Conservation (phyloP, 225 moss, liverwort and hornwort genomes). For the Antitrichia curtipendula region DNA sequence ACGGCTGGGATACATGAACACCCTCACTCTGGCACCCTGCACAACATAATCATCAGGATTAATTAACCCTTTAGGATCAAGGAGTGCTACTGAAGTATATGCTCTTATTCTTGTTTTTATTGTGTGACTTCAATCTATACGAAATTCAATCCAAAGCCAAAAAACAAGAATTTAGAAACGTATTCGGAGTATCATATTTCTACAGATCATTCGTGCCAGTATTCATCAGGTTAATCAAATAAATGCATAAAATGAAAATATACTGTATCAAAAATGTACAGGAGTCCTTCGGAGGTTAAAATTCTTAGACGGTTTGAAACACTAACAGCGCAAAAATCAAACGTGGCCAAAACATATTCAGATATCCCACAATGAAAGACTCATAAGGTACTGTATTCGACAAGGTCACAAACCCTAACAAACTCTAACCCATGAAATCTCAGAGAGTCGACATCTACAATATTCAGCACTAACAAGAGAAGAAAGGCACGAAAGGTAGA, state of each 20-base stretch:
- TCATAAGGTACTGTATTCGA: background rate
- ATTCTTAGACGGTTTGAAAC: background rate
- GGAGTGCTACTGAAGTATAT: too few species aligned
- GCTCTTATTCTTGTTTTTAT: background rate
- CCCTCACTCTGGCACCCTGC: conserved; percentile 82
- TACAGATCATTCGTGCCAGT: too few species aligned
- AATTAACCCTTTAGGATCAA: background rate
- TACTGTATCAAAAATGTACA: background rate
- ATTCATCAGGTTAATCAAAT: background rate
- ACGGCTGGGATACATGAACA: conserved; percentile 85
- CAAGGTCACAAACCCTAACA: background rate
- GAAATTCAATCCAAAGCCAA: background rate
- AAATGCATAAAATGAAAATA: background rate
- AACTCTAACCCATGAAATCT: background rate
- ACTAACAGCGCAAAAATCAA: background rate
- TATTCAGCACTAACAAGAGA: background rate
- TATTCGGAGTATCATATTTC: background rate
- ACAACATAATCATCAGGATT: background rate
- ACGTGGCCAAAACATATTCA: background rate
- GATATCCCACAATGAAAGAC: background rate
- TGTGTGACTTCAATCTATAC: background rate
- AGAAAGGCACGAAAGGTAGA: too few species aligned
- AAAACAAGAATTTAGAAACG: background rate
- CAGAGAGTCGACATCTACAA: background rate
- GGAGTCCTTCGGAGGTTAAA: background rate